Percentiles rank a stretch among this genome's conserved stretches.
Evolutionary conservation across 345 rosid genomes (phyloP).

Genomic region (Bretschneidera sinensis): DNA sequence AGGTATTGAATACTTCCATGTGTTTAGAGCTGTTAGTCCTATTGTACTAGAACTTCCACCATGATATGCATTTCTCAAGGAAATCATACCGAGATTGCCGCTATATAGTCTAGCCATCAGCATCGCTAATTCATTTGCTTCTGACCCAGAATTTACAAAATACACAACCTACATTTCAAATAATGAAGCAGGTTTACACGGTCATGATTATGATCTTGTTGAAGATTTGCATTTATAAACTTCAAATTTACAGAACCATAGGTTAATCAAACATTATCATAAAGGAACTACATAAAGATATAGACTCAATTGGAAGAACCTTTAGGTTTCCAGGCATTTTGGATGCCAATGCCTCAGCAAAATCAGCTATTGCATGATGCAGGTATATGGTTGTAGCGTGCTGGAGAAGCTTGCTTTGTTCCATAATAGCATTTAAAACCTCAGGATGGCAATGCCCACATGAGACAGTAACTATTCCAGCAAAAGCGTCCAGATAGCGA

Average conservation of each 20-base stretch:
- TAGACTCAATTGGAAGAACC: conserved; percentile 28
- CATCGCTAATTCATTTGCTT: conserved; percentile 94
- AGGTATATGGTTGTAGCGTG: conserved; percentile 87
- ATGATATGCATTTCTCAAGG: conserved; percentile 91
- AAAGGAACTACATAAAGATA: neutral
- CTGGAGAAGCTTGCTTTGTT: conserved; percentile 86
- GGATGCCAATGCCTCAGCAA: conserved; percentile 82
- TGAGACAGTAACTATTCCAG: conserved; percentile 88
- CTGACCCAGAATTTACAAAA: conserved; percentile 89
- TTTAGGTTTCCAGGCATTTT: conserved; percentile 93
- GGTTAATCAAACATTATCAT: neutral
- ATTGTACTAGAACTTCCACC: conserved; percentile 91
- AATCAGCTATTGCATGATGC: conserved; percentile 80
- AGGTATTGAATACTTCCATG: conserved; percentile 93
- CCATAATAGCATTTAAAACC: conserved; percentile 55
- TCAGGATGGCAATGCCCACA: conserved; percentile 97
- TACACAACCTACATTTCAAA: conserved; percentile 69
- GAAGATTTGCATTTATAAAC: neutral
- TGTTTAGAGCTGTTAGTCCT: conserved; percentile 83
- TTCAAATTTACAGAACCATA: neutral
- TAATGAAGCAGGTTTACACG: conserved; percentile 4
- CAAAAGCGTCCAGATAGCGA: conserved; percentile 82
- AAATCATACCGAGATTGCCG: conserved; percentile 83
- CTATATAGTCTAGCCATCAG: conserved; percentile 88
- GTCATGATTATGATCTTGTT: neutral